Percentiles rank a stretch among this genome's conserved stretches.
These are phyloP conservation scores for Ustilago trichophora DNA, from an alignment of 1,284 basidiomycete genomes.

Conservation along the genomic window DNA sequence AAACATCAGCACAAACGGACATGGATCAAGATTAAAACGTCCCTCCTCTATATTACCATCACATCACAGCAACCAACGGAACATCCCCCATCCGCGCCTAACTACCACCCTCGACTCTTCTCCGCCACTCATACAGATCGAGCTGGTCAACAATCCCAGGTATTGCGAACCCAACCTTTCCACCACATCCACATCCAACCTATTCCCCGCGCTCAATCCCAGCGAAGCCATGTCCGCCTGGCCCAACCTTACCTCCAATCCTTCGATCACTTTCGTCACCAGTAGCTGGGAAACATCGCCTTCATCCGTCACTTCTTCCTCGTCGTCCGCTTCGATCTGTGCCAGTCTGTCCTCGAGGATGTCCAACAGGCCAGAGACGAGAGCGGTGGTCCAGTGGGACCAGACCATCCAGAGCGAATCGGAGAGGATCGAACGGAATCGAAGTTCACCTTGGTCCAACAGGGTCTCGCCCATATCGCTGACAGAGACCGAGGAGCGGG, in stretches of 20 bases:
- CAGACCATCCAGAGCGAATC: constrained; percentile 50
- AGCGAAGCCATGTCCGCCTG: constrained; percentile 35
- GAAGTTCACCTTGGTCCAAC: constrained; percentile 1
- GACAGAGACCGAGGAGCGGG: constrained; percentile 22
- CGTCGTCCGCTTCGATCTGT: constrained; percentile 16
- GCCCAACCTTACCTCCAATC: constrained; percentile 18
- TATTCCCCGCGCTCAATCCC: constrained; percentile 44
- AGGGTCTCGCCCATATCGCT: constrained; percentile 6
- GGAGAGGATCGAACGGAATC: constrained; percentile 29
- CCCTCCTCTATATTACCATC: no score
- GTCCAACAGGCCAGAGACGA: constrained; percentile 37
- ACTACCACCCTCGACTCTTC: constrained; percentile 16
- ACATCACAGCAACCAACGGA: constrained; percentile 31
- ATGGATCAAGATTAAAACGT: not conserved
- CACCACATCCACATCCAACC: constrained; percentile 38
- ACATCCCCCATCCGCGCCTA: constrained; percentile 24
- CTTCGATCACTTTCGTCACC: constrained; percentile 3
- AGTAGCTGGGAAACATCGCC: constrained; percentile 15
- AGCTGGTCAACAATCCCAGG: constrained; percentile 10
- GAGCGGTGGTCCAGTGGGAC: constrained; percentile 43
- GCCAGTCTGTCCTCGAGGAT: constrained; percentile 33
- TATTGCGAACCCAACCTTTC: constrained; percentile 17
- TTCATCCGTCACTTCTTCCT: constrained; percentile 1
- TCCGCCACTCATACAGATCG: constrained; percentile 1
- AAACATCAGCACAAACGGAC: no score